Evolutionary conservation across 169 alveolate species (phyloP).

Genomic region (Toxoplasma gondii): DNA sequence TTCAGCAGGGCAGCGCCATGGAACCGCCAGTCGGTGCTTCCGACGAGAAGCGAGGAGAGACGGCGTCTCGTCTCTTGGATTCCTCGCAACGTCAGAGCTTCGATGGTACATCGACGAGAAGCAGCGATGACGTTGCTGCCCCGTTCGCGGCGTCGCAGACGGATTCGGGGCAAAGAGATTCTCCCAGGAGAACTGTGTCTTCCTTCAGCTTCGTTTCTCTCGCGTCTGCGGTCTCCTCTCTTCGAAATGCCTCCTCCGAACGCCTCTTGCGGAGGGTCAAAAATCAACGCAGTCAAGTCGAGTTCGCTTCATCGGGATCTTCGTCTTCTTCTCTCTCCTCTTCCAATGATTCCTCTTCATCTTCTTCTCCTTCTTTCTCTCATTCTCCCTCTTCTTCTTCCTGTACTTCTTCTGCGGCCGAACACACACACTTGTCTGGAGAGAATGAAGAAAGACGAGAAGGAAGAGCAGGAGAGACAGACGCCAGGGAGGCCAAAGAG

Average conservation of each 20-base stretch:
- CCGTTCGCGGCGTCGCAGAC: background rate
- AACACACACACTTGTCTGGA: background rate
- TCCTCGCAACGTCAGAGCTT: no score
- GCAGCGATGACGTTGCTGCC: background rate
- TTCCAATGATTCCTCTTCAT: background rate
- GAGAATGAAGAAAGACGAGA: background rate
- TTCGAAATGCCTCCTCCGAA: background rate
- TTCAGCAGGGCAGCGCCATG: no score
- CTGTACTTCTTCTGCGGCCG: constrained; percentile 9
- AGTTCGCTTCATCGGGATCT: no score
- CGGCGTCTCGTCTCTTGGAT: no score
- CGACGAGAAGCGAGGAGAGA: no score
- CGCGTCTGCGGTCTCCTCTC: background rate
- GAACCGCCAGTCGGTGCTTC: no score
- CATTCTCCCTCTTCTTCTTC: no score
- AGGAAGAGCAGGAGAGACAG: background rate
- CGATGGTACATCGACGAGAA: no score
- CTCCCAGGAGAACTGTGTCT: background rate
- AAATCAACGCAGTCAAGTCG: background rate
- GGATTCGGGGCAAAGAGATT: background rate
- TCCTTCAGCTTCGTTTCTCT: background rate
- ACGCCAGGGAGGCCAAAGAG: background rate
- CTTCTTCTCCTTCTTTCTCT: no score
- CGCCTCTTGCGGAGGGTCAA: background rate
- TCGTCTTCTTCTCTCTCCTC: no score